A percentile compares a stretch with the other conserved stretches of the same genome.
Conservation (phyloP, 495 filamentous ascomycete genomes). For the Hypoxylon fuscum region DNA sequence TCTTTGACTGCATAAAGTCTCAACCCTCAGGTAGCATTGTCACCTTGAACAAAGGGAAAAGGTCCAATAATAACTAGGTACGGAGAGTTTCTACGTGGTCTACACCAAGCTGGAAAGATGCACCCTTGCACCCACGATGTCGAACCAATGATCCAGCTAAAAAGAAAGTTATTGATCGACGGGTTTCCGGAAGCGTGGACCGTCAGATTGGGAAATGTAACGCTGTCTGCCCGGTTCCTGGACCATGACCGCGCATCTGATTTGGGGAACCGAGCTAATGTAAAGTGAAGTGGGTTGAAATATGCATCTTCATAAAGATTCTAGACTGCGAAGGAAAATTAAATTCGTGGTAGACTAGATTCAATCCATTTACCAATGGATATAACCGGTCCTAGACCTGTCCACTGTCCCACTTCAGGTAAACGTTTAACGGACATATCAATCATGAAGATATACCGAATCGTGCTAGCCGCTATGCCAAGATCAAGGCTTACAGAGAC, state of each 20-base stretch:
- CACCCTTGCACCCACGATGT: conserved; percentile 10
- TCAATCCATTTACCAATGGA: conserved; percentile 13
- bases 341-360: conserved; percentile 3
- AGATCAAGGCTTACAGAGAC: conserved; percentile 22
- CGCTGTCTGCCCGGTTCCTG: conserved; percentile 24
- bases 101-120: conserved; percentile 14
- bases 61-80: conserved; percentile 20
- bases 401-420: conserved; percentile 12
- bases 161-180: conserved; percentile 8
- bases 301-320: background rate
- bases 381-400: conserved; percentile 21
- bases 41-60: background rate
- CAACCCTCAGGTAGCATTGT: conserved; percentile 3
- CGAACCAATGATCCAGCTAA: conserved; percentile 18
- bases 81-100: conserved; percentile 1
- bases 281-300: background rate
- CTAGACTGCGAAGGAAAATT: conserved; percentile 8
- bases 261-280: background rate
- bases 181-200: conserved; percentile 30
- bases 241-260: conserved; percentile 7
- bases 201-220: conserved; percentile 28
- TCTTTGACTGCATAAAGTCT: conserved; percentile 9
- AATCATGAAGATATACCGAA: background rate
- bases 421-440: conserved; percentile 2
- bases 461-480: conserved; percentile 22